These are phyloP conservation scores for Suhomyces canberraensis DNA, from an alignment of 805 yeast species.

Conservation along the genomic window DNA sequence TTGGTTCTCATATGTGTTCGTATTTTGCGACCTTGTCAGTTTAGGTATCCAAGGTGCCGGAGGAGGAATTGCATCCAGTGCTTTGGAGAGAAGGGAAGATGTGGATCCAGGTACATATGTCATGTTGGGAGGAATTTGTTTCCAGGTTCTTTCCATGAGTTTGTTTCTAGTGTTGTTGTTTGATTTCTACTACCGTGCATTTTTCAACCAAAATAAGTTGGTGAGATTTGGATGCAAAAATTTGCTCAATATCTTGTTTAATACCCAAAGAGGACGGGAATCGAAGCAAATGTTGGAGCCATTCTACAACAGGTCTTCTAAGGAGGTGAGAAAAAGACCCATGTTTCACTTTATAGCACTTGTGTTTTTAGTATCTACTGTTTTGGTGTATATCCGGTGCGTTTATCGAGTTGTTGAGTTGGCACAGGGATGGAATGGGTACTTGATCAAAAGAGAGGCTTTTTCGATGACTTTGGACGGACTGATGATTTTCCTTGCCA, in stretches of 20 bases:
- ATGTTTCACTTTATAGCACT: conserved; percentile 44
- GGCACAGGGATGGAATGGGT: conserved; percentile 69
- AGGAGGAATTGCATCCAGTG: conserved; percentile 63
- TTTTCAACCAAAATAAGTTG: conserved; percentile 22
- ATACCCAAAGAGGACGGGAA: conserved; percentile 16
- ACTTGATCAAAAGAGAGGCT: conserved; percentile 47
- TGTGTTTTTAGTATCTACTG: conserved; percentile 45
- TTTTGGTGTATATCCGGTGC: conserved; percentile 62
- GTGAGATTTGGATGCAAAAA: conserved; percentile 23
- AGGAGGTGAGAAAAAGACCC: conserved; percentile 29
- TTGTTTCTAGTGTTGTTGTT: conserved; percentile 52
- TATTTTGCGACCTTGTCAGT: conserved; percentile 62
- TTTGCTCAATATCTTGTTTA: conserved; percentile 19
- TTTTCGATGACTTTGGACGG: conserved; percentile 41
- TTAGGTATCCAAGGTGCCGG: conserved; percentile 70
- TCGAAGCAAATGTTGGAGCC: conserved; percentile 19
- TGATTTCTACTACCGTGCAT: conserved; percentile 44
- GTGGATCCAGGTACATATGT: conserved; percentile 53
- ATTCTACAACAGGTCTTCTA: conserved; percentile 33
- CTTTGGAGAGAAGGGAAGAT: conserved; percentile 16
- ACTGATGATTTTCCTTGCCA: conserved; percentile 23
- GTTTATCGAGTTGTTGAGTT: conserved; percentile 72
- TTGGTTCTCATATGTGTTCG: conserved; percentile 61
- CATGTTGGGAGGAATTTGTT: conserved; percentile 75
- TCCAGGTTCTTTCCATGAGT: conserved; percentile 71